Base-by-base conservation (phyloP, 129 eudicot genomes). In the Centrapalus pauciflorus region DNA sequence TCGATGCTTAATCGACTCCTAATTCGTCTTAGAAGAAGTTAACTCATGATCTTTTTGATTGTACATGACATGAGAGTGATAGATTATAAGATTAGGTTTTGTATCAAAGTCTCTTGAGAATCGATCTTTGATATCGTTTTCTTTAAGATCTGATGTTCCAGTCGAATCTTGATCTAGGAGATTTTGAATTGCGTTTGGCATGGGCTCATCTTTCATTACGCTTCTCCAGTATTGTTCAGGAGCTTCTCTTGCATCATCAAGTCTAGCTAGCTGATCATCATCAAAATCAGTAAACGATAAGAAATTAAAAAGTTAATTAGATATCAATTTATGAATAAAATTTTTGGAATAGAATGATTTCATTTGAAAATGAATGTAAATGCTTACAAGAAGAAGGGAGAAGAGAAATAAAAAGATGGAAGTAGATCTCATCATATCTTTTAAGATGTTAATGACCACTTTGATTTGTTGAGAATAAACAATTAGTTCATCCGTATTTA, bases 171-270 rank as follows among this genome's bases (percentile, higher is more conserved):
- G 59, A 38, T 25, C 11, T 5, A 79, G 12, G 23, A 81, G 76
- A 37, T 66, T 77, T 14, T 25, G 57, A 33, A 87, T 70, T 3
- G 82, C 77, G 49, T 82, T 67, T 4, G 90, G 90, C 82, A 84
- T 81, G 10, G 83, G 77, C 56, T 81, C 80, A 7, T 65, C 88
- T 33, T 77, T 82, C 90, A 79, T 87, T 21, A 77, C 23, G 8
- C 61, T 63, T 54, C 66, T 75, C 82, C 90, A 84, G 23, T 87
- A 84, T 5, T 84, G 82, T 72, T 32, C 81, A 0, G 84, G 86
- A 16, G 62, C 84, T 48, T 34, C 69, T 61, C 86, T 87, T 74
- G 75, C 95, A 40, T 68, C 76, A 57, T 5, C 55, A 2, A 60
- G 23, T 4, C 52, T 55, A 3, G 62, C 61, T 29, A 67, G 60